Evolutionary conservation across 2,329 filamentous ascomycete genomes (phyloP).

Genomic region (Colletotrichum tofieldiae): DNA sequence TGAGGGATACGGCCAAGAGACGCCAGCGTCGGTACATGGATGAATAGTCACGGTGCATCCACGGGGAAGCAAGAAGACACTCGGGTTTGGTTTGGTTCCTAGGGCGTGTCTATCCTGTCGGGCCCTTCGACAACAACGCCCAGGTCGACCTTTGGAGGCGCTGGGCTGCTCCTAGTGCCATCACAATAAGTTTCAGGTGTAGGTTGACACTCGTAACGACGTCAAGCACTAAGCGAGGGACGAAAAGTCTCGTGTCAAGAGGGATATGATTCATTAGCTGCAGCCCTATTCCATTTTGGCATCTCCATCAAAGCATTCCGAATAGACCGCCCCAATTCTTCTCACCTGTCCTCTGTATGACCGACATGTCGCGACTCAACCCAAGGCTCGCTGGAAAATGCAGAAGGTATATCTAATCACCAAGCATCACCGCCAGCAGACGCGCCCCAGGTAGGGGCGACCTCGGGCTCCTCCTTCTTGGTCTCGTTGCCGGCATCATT

Average conservation of each 20-base stretch:
- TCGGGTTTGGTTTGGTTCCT: neutral
- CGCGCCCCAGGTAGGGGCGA: conserved; percentile 39
- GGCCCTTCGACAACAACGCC: neutral
- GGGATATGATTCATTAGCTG: conserved; percentile 17
- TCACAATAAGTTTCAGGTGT: too few species aligned
- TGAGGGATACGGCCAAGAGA: neutral
- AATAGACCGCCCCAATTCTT: conserved; percentile 37
- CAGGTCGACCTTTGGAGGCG: neutral
- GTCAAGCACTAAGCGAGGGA: neutral
- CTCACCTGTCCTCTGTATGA: conserved; percentile 18
- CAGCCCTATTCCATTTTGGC: conserved; percentile 41
- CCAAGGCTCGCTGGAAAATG: conserved; percentile 2
- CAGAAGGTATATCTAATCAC: conserved; percentile 35
- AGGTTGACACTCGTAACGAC: neutral
- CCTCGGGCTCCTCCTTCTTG: conserved; percentile 18
- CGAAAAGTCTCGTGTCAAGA: neutral
- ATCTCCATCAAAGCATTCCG: conserved; percentile 39
- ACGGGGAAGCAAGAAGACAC: neutral
- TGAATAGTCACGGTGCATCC: neutral
- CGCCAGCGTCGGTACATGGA: neutral
- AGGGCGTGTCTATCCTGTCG: too few species aligned
- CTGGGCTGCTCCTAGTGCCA: neutral
- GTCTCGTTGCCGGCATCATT: conserved; percentile 28
- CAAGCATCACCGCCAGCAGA: conserved; percentile 21
- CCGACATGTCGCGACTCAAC: conserved; percentile 7